phyloP scores from a whole-genome alignment of 2,329 filamentous ascomycete species.

The Endothia cerciana region DNA sequence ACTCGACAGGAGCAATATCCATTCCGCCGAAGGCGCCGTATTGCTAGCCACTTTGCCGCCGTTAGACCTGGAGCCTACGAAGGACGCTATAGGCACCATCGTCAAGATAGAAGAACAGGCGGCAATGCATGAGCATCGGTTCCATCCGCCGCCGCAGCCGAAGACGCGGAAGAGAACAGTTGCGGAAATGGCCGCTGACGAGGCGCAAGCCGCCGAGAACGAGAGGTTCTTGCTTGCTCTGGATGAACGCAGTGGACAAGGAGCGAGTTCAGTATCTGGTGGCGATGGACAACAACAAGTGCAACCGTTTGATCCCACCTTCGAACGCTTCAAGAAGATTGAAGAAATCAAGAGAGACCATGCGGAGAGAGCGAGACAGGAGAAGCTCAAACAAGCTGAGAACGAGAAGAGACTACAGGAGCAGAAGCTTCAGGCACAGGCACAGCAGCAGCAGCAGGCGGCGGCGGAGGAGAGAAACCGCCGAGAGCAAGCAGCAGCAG shows the following conservation, averaged over 20 bases:
- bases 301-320: constrained; percentile 80
- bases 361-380: constrained; percentile 75
- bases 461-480: constrained; percentile 44
- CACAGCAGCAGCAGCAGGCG: constrained; percentile 50
- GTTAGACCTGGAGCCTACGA: constrained; percentile 77
- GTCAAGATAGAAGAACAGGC: constrained; percentile 61
- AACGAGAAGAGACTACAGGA: constrained; percentile 57
- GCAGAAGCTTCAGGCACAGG: constrained; percentile 51
- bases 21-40: constrained; percentile 76
- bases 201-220: constrained; percentile 84
- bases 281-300: constrained; percentile 73
- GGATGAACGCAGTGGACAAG: constrained; percentile 77
- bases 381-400: constrained; percentile 70
- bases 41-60: constrained; percentile 74
- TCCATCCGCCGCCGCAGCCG: constrained; percentile 76
- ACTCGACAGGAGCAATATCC: constrained; percentile 73
- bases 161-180: constrained; percentile 92
- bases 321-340: constrained; percentile 90
- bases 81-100: constrained; percentile 69
- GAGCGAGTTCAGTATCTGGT: constrained; percentile 63
- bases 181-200: constrained; percentile 92
- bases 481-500: constrained; percentile 40
- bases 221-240: constrained; percentile 92
- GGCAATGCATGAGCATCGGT: constrained; percentile 68
- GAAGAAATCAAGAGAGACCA: constrained; percentile 81